Conservation (phyloP, 1,284 basidiomycete genomes). For the Chalciporus sp. region DNA sequence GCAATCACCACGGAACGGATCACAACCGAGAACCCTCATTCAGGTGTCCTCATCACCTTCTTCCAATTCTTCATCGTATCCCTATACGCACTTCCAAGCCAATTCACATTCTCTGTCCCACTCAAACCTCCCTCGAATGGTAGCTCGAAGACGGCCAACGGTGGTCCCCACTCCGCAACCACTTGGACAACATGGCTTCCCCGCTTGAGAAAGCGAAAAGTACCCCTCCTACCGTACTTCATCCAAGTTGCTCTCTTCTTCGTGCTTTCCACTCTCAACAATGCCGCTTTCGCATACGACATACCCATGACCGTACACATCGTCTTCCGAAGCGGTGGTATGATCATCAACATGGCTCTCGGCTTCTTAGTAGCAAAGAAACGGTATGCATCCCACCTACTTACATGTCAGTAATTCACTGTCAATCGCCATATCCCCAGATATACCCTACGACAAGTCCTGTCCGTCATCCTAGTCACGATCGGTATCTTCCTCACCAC, state of each 20-base stretch:
- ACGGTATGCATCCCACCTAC: constrained; percentile 6
- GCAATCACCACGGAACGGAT: constrained; percentile 72
- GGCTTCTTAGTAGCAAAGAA: constrained; percentile 67
- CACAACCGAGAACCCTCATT: constrained; percentile 60
- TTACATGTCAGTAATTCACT: not conserved
- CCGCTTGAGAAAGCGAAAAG: constrained; percentile 60
- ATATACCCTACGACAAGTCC: constrained; percentile 69
- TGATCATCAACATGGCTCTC: constrained; percentile 78
- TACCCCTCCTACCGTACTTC: constrained; percentile 78
- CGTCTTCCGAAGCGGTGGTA: constrained; percentile 90
- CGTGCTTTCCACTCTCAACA: constrained; percentile 83
- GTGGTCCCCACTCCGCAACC: not conserved
- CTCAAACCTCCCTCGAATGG: constrained; percentile 10
- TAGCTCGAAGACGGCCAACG: not conserved
- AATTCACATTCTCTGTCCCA: constrained; percentile 49
- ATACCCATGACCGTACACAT: constrained; percentile 95
- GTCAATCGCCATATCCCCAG: constrained; percentile 37
- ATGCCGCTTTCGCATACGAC: constrained; percentile 83
- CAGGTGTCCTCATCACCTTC: constrained; percentile 84
- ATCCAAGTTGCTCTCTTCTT: constrained; percentile 87
- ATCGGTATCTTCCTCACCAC: constrained; percentile 84
- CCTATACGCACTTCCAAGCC: constrained; percentile 63
- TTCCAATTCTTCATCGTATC: constrained; percentile 82
- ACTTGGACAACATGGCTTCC: constrained; percentile 22
- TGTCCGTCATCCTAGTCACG: constrained; percentile 81